Evolutionary conservation across 371 early-diverging fungal genomes (phyloP).

Genomic region (Mucor velutinosus): DNA sequence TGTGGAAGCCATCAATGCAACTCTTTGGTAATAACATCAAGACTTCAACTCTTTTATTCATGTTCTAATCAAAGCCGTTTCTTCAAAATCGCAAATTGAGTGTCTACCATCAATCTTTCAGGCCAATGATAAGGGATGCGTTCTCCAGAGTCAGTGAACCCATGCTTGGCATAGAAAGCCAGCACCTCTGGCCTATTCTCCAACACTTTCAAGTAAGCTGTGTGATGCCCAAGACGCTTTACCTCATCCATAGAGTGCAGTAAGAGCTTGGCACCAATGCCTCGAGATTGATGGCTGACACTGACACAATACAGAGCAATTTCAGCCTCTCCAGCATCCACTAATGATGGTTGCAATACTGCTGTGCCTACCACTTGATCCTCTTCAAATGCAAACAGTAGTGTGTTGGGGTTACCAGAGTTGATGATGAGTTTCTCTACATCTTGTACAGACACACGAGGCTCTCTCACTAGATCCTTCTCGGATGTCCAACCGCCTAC

Average conservation of each 20-base stretch:
- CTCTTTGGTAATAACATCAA: too few relatives aligned
- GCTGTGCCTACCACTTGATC: slow-evolving; percentile 41
- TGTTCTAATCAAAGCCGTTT: neutral
- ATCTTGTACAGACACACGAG: slow-evolving; percentile 31
- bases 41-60: neutral
- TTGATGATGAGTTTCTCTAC: slow-evolving; percentile 20
- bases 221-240: slow-evolving; percentile 32
- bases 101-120: slow-evolving; percentile 20
- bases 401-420: slow-evolving; percentile 30
- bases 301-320: slow-evolving; percentile 55
- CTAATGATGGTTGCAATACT: slow-evolving; percentile 29
- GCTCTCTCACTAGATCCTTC: slow-evolving; percentile 33
- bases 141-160: slow-evolving; percentile 56
- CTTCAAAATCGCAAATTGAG: neutral
- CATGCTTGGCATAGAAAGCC: slow-evolving; percentile 53
- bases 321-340: slow-evolving; percentile 23
- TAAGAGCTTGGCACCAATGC: slow-evolving; percentile 58
- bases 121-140: slow-evolving; percentile 45
- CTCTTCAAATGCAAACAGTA: slow-evolving; percentile 35
- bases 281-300: slow-evolving; percentile 53
- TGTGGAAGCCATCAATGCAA: neutral
- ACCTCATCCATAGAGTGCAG: slow-evolving; percentile 42
- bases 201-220: slow-evolving; percentile 50
- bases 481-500: slow-evolving; percentile 52
- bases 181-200: slow-evolving; percentile 53